phyloP scores from a whole-genome alignment of 208 protist species.

The Lotmaria passim region DNA sequence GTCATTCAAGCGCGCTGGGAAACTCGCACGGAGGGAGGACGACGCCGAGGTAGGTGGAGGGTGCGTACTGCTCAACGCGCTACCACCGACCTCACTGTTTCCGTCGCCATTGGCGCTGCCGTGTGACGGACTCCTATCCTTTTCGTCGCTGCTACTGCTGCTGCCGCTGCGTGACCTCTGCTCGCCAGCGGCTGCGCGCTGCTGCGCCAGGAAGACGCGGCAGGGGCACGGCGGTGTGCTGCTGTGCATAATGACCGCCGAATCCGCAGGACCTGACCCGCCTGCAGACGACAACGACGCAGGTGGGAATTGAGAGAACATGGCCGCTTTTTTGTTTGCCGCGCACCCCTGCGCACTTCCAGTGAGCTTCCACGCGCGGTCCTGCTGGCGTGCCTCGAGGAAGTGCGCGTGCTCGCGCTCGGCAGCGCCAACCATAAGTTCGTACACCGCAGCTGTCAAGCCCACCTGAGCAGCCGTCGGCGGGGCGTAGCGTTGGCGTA shows the following conservation, averaged over 20 bases:
- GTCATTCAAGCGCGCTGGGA: conserved; percentile 21
- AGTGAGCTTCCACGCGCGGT: conserved; percentile 15
- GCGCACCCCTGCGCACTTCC: neutral
- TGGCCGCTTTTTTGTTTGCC: neutral
- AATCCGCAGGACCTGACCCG: neutral
- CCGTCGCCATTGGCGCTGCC: neutral
- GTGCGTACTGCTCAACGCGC: neutral
- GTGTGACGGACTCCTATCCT: too few species aligned
- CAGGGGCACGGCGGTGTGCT: conserved; percentile 23
- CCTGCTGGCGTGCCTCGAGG: conserved; percentile 1
- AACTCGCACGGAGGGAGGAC: neutral
- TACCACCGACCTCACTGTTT: neutral
- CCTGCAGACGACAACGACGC: neutral
- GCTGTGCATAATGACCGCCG: conserved; percentile 6
- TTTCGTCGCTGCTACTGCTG: neutral
- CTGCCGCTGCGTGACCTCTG: conserved; percentile 11
- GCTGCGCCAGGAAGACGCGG: conserved; percentile 19
- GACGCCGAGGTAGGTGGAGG: neutral
- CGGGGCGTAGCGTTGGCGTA: conserved; percentile 21
- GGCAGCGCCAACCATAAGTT: conserved; percentile 19
- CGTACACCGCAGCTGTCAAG: conserved; percentile 23
- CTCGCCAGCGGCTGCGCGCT: neutral
- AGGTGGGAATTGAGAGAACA: conserved; percentile 10
- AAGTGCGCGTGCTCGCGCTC: conserved; percentile 1
- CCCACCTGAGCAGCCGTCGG: conserved; percentile 5